Conservation (phyloP, 441 rosid genomes). For the Rhodomyrtus psidioides region DNA sequence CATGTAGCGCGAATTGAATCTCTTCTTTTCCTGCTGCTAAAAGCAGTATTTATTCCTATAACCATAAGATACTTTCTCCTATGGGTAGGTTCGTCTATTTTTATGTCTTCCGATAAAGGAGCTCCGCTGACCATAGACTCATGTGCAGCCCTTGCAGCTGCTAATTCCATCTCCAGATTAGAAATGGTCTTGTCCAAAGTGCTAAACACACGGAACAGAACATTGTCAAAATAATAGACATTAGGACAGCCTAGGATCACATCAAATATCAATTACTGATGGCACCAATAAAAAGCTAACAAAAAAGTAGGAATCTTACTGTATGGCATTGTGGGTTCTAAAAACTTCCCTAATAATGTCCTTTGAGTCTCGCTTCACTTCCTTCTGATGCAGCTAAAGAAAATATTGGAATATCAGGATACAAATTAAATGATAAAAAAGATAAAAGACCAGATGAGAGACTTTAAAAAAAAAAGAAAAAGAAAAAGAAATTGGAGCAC, state of each 20-base stretch:
- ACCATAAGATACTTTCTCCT: slow-evolving; percentile 79
- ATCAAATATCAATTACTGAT: background rate
- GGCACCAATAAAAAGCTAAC: background rate
- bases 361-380: slow-evolving; percentile 54
- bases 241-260: background rate
- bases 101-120: slow-evolving; percentile 59
- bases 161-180: slow-evolving; percentile 92
- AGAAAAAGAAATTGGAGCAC: background rate
- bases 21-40: slow-evolving; percentile 90
- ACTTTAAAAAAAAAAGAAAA: too few species aligned
- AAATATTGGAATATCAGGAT: background rate
- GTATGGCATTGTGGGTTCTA: slow-evolving; percentile 58
- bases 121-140: slow-evolving; percentile 65
- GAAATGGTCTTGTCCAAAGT: slow-evolving; percentile 87
- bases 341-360: slow-evolving; percentile 57
- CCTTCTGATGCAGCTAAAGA: slow-evolving; percentile 62
- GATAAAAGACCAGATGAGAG: background rate
- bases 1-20: slow-evolving; percentile 92
- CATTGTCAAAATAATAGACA: background rate
- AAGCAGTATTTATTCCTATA: slow-evolving; percentile 87
- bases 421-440: background rate
- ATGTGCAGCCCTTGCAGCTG: slow-evolving; percentile 82
- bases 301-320: slow-evolving; percentile 28
- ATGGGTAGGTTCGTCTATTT: slow-evolving; percentile 23
- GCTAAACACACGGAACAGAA: slow-evolving; percentile 25